phyloP scores from a whole-genome alignment of 2,329 filamentous ascomycete species.

The Colletotrichum truncatum region DNA sequence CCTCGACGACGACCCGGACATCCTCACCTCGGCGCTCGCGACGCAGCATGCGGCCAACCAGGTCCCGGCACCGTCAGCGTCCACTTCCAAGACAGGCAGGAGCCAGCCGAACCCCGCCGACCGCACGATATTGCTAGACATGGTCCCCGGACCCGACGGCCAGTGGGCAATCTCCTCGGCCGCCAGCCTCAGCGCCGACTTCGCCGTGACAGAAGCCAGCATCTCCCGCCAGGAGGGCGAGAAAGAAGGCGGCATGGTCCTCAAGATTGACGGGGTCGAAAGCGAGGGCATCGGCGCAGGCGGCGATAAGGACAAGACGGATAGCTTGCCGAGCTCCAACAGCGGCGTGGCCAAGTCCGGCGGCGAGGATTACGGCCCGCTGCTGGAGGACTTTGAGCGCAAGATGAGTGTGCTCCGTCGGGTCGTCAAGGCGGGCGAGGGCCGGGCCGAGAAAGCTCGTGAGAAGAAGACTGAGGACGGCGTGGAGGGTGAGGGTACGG shows the following conservation, averaged over 20 bases:
- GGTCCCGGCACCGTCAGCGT: conserved; percentile 37
- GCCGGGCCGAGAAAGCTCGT: conserved; percentile 15
- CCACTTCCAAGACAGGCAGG: conserved; percentile 28
- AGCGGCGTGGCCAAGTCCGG: conserved; percentile 39
- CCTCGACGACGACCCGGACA: conserved; percentile 85
- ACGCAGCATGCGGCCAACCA: conserved; percentile 37
- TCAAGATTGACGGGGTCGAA: conserved; percentile 68
- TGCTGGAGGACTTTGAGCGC: conserved; percentile 66
- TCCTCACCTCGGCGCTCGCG: conserved; percentile 73
- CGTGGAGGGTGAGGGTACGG: conserved; percentile 25
- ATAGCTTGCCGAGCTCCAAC: conserved; percentile 35
- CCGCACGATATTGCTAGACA: conserved; percentile 65
- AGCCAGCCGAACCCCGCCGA: conserved; percentile 36
- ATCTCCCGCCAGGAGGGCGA: conserved; percentile 52
- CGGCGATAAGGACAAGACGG: background rate
- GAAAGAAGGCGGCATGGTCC: conserved; percentile 55
- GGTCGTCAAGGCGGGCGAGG: conserved; percentile 61
- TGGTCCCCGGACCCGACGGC: conserved; percentile 51
- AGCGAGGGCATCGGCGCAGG: conserved; percentile 37
- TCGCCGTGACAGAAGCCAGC: conserved; percentile 65
- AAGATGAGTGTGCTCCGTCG: conserved; percentile 64
- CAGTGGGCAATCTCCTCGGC: conserved; percentile 71
- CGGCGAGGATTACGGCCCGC: conserved; percentile 57
- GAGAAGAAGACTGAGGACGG: background rate
- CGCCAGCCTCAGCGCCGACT: conserved; percentile 77